These are phyloP conservation scores for Cercospora beticola DNA, from an alignment of 2,329 filamentous ascomycete genomes.

Conservation along the genomic window DNA sequence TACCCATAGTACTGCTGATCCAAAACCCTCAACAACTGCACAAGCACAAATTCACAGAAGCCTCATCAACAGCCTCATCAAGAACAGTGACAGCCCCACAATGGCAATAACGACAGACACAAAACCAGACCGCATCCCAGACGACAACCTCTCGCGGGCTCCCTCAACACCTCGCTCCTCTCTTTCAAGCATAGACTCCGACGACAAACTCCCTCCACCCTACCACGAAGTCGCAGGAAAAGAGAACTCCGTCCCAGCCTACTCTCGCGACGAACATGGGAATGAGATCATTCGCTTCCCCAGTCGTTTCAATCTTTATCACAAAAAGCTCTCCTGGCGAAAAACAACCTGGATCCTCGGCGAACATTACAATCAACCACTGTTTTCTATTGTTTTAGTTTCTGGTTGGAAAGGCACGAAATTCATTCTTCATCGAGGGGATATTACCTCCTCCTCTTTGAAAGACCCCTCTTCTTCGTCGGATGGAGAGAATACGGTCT, in stretches of 20 bases:
- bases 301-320: constrained; percentile 18
- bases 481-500: neutral
- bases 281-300: neutral
- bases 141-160: constrained; percentile 13
- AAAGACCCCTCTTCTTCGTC: neutral
- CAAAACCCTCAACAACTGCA: neutral
- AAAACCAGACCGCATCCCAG: neutral
- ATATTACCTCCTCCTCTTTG: neutral
- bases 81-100: neutral
- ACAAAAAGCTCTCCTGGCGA: constrained; percentile 13
- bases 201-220: constrained; percentile 15
- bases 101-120: constrained; percentile 6
- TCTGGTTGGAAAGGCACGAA: constrained; percentile 18
- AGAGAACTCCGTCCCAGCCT: neutral
- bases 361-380: constrained; percentile 17
- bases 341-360: constrained; percentile 14
- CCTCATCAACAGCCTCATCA: neutral
- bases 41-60: neutral
- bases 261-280: neutral
- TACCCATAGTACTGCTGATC: neutral
- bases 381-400: constrained; percentile 12
- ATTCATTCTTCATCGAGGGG: constrained; percentile 13
- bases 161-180: constrained; percentile 6
- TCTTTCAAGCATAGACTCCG: constrained; percentile 12
- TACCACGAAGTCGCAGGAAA: constrained; percentile 19